These are phyloP conservation scores for Allium cepa DNA, from an alignment of 106 monocot genomes.

Conservation along the genomic window DNA sequence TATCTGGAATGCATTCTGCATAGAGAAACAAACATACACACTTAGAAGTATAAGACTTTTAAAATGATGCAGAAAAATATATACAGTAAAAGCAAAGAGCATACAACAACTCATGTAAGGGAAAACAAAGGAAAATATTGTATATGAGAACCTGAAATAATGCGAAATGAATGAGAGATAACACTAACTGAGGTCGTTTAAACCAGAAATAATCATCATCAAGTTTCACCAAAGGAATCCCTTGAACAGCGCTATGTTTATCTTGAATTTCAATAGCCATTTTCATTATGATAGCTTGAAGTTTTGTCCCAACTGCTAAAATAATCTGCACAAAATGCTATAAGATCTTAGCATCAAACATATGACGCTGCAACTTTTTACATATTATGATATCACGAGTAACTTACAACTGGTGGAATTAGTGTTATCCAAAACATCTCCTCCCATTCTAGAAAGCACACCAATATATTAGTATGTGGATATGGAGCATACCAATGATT, in stretches of 20 bases:
- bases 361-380: too few relatives aligned
- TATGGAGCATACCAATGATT: neutral
- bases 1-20: slow-evolving; percentile 85
- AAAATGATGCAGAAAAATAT: too few relatives aligned
- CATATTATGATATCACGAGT: too few relatives aligned
- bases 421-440: slow-evolving; percentile 66
- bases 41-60: too few relatives aligned
- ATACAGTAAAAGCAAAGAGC: too few relatives aligned
- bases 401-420: slow-evolving; percentile 67
- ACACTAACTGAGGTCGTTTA: slow-evolving; percentile 47
- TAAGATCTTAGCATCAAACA: too few relatives aligned
- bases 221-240: slow-evolving; percentile 76
- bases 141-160: slow-evolving; percentile 55
- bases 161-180: slow-evolving; percentile 76
- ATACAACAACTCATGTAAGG: too few relatives aligned
- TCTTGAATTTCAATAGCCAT: slow-evolving; percentile 89
- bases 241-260: slow-evolving; percentile 68
- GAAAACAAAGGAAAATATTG: too few relatives aligned
- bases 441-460: slow-evolving; percentile 44
- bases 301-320: slow-evolving; percentile 79
- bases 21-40: neutral
- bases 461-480: too few relatives aligned
- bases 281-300: slow-evolving; percentile 76
- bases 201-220: slow-evolving; percentile 85
- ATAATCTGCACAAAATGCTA: slow-evolving; percentile 35